Evolutionary conservation across 163 green algal genomes (phyloP), one percentile per base, ranked within the genome.

Genomic region (Volvox carteri): DNA sequence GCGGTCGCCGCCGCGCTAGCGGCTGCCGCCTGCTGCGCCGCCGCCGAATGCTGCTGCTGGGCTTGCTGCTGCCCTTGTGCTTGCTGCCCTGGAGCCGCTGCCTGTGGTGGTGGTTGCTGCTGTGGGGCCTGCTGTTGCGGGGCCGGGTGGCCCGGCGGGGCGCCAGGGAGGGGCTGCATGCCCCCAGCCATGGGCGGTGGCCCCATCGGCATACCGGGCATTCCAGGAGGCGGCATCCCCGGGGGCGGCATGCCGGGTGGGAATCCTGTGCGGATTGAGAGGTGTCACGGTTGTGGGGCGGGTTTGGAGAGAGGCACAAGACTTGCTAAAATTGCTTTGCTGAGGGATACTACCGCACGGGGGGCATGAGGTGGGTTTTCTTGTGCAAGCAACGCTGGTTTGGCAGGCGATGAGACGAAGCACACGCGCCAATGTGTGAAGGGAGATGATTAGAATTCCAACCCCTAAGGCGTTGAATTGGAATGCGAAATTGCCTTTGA

Each of bases 231-330:
- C 18, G 33, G 62, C 67, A 87, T 72, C 33, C 72, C 58, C 8
- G 68, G 79, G 0, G 87, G 79, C 21, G 86, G 78, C 78, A 86
- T 78, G 41, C 79, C 79, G 16, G 79, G 56, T 1, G 58, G 79
- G 62, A 78, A 86, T 14, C 58, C 77, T 85, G 77, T 19, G 23
- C 58, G 50, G n/a, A n/a, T n/a, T n/a, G n/a, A n/a, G n/a, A n/a
- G n/a, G n/a, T n/a, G n/a, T n/a, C n/a, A n/a, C n/a, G n/a, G n/a
- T n/a, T n/a, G n/a, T n/a, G n/a, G n/a, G n/a, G n/a, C n/a, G n/a
- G n/a, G n/a, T n/a, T n/a, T n/a, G n/a, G n/a, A n/a, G n/a, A n/a
- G n/a, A n/a, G n/a, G n/a, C n/a, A n/a, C n/a, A n/a, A n/a, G n/a
- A n/a, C n/a, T n/a, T n/a, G n/a, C n/a, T n/a, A n/a, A n/a, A n/a